Evolutionary conservation across 345 rosid species (phyloP), one percentile per base, ranked within the genome.

Genomic region (Citrus glauca): DNA sequence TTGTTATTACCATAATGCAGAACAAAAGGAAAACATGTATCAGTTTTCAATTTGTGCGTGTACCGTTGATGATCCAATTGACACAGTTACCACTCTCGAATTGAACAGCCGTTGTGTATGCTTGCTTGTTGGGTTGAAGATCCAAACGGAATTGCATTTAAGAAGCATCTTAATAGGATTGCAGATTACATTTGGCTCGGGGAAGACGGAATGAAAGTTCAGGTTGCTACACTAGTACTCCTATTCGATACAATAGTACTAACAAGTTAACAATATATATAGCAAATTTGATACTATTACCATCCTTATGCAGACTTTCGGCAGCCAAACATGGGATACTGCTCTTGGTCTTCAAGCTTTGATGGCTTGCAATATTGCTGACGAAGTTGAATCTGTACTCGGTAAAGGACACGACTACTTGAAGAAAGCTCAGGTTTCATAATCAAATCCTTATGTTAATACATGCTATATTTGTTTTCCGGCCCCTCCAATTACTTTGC

Each of bases 131-230:
- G 85, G 88, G 88, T 78, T 2, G 88, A 83, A 71, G 86, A 85
- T 73, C 84, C 84, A 1, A 59, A 83, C 38, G 89, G 93, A 7
- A 83, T 82, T 73, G 79, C 83, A 72, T 85, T 91, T 85, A 91
- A 92, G 86, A 92, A 91, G 74, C 99, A 95, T 81, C 90, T 95
- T 33, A 72, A 92, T 56, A 86, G 98, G 81, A 73, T 92, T n/a
- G 79, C 93, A 0, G 99, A 95, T 84, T 95, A 87, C 79, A 66
- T 92, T 67, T 95, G 97, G 99, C 82, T 93, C 48, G 99, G 94
- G 66, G 98, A 95, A 85, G 99, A 95, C 82, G 99, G 98, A 80
- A 90, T 95, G 90, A 95, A 93, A 82, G 87, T 92, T 91, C 96
- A 90, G 93, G 94, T 83, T 61, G 33, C 22, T 42, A 16, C 33